Evolutionary conservation across 495 filamentous ascomycete species (phyloP), one percentile per base, ranked within the genome.

Genomic region (Aspergillus diversus): DNA sequence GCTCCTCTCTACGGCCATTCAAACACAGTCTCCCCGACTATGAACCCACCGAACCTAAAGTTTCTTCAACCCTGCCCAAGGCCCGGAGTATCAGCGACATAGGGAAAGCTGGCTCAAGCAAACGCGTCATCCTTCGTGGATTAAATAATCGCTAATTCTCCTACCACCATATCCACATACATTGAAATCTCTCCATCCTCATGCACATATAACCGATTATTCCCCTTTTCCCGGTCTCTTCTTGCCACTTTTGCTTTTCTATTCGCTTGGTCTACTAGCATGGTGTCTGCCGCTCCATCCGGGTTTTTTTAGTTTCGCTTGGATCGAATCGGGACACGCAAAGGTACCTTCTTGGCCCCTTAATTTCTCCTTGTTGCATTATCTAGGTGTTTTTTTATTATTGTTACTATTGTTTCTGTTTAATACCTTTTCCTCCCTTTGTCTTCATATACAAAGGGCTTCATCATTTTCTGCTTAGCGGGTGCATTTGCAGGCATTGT

Each of bases 71-170:
- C 31, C 12, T 80, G 21, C 70, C 76, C 3, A 79, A 80, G 43
- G 67, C 73, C 15, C 59, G 75, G 55, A 80, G 79, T 57, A 73
- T 79, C 61, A 74, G 74, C 53, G 79, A 81, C 53, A 75, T 81
- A 27, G 70, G 77, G 0, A 69, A 71, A 21, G 70, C 56, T 46
- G 75, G 75, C 12, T 70, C 72, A 5, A 80, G 77, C 65, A 70
- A 72, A 56, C 73, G 77, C 7, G 72, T 81, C 43, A 67, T 68
- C 5, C 69, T 81, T 12, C 71, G 68, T 34, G 76, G 77, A 4
- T 72, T 81, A 21, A 70, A 64, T 37, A 74, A 57, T 54, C 70
- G 68, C 42, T 66, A 65, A 21, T 42, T 49, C 17, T 34, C 17
- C 35, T 17, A 21, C 48, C 43, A 8, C 35, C 8, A 11, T 15